Evolutionary conservation across 495 filamentous ascomycete species (phyloP), one percentile per base, ranked within the genome.

Genomic region (Xylaria sp.): DNA sequence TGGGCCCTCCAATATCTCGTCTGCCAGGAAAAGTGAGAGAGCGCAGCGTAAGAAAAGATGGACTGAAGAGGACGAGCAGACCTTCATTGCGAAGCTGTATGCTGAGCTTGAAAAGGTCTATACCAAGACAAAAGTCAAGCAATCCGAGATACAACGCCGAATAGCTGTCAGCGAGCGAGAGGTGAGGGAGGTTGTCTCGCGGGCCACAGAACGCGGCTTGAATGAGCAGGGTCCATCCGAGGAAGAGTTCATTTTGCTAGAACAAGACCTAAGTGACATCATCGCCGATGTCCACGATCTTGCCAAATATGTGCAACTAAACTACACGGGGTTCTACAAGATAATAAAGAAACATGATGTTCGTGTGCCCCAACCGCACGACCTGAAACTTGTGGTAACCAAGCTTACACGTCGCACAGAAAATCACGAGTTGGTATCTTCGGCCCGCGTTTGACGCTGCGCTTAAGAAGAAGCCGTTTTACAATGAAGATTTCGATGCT

Each of bases 311-410:
- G 97, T 96, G 6, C 95, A 98, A 82, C 82, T 99, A 78, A 99
- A 99, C 81, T 99, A 99, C 77, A 98, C 95, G 0, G 96, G 97
- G 0, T 99, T 99, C 77, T 97, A 98, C 85, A 99, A 99, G 85
- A 99, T 99, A 75, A 97, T 99, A 79, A 99, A 99, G 85, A 99
- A 99, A 84, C 96, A 99, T 80, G 96, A 99, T 86, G 93, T 96
- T 82, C 66, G 92, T 88, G 50, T 7, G 26, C 68, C 26, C 55
- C 29, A 33, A 37, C 43, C 11, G 19, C 29, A 67, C 46, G 29
- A 15, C 35, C 37, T 31, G 69, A 37, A 35, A n/a, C 46, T 5
- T 24, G 26, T 24, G 40, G 5, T 9, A 40, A 19, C 15, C 21
- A 57, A 68, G 75, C 79, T 82, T 72, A 83, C 77, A 29, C 2